phyloP scores from a whole-genome alignment of 306 rosid species.

The Quercus engelmannii region DNA sequence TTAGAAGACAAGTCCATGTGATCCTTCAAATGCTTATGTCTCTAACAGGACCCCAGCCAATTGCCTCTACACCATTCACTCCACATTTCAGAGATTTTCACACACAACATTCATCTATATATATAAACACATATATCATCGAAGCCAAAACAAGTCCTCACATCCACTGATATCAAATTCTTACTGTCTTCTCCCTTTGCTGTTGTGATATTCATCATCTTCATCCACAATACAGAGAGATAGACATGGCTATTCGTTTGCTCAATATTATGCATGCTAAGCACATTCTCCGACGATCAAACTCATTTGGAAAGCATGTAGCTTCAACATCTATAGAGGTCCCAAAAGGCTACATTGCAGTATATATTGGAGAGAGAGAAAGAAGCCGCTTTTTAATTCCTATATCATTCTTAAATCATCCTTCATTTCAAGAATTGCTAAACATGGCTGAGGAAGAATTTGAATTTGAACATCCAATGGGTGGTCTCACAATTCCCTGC shows the following conservation, averaged over 20 bases:
- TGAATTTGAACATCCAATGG: slow-evolving; percentile 44
- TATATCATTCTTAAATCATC: slow-evolving; percentile 33
- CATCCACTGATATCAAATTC: background rate
- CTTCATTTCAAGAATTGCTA: slow-evolving; percentile 36
- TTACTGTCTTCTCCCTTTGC: background rate
- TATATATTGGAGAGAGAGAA: slow-evolving; percentile 45
- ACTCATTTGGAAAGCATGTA: slow-evolving; percentile 12
- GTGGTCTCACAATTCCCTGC: slow-evolving; percentile 54
- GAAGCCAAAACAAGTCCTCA: background rate
- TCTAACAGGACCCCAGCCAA: slow-evolving; percentile 2
- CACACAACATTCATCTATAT: slow-evolving; percentile 17
- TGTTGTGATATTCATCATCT: background rate
- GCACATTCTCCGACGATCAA: slow-evolving; percentile 38
- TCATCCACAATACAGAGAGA: background rate
- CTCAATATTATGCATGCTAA: slow-evolving; percentile 24
- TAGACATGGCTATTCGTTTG: slow-evolving; percentile 24
- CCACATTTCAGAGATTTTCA: background rate
- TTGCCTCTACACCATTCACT: slow-evolving; percentile 12
- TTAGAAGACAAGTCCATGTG: slow-evolving; percentile 32
- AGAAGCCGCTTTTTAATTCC: slow-evolving; percentile 46
- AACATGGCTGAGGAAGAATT: slow-evolving; percentile 40
- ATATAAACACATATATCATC: background rate
- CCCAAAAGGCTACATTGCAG: slow-evolving; percentile 49
- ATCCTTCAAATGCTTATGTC: slow-evolving; percentile 7
- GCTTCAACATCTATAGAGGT: slow-evolving; percentile 16